Evolutionary conservation across 768 basidiomycete genomes (phyloP).

Genomic region (Trametes coccinea): DNA sequence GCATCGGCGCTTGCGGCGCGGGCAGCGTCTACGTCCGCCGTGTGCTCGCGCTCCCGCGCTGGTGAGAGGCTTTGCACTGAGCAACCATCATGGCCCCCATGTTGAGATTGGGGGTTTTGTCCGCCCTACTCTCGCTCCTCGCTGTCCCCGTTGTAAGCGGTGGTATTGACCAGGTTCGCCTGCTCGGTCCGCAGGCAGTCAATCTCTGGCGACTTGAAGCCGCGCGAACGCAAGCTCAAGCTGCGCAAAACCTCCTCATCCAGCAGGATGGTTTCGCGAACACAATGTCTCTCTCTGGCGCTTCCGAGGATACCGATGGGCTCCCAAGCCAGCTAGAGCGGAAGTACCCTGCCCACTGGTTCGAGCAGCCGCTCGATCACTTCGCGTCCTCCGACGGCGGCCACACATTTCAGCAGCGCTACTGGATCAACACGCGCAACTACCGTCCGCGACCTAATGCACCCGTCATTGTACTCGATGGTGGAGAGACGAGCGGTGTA

Average conservation of each 20-base stretch:
- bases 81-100: neutral
- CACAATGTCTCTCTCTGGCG: neutral
- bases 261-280: neutral
- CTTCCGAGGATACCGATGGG: neutral
- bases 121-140: slow-evolving; percentile 3
- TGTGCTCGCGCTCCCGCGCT: neutral
- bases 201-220: slow-evolving; percentile 59
- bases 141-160: neutral
- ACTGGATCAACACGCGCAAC: slow-evolving; percentile 87
- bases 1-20: no score
- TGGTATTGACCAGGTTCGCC: slow-evolving; percentile 23
- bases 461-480: slow-evolving; percentile 89
- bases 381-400: slow-evolving; percentile 45
- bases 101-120: slow-evolving; percentile 1
- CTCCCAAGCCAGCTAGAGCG: neutral
- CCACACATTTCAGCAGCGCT: slow-evolving; percentile 81
- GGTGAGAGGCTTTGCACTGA: neutral
- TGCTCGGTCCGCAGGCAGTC: slow-evolving; percentile 56
- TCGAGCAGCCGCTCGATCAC: slow-evolving; percentile 87
- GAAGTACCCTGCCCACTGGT: slow-evolving; percentile 64
- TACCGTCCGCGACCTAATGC: slow-evolving; percentile 70
- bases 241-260: neutral
- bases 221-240: neutral
- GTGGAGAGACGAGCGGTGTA: slow-evolving; percentile 89
- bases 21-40: no score